phyloP scores from a whole-genome alignment of 495 filamentous ascomycete genomes.

The Neurospora sp. region DNA sequence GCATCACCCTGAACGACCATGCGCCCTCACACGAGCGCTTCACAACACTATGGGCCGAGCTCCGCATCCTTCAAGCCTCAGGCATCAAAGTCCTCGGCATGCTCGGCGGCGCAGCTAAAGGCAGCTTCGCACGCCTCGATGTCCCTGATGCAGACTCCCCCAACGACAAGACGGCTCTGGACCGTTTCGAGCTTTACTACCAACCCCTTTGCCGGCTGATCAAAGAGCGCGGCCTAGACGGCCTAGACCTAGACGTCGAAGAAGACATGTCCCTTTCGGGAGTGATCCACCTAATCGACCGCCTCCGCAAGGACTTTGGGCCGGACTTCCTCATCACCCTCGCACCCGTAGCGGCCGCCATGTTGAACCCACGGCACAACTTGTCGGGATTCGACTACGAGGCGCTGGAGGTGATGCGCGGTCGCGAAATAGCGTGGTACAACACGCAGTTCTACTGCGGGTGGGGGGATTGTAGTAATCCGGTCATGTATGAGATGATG shows the following conservation, averaged over 20 bases:
- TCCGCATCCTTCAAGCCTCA: constrained; percentile 49
- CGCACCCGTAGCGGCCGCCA: constrained; percentile 66
- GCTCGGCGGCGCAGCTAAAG: constrained; percentile 72
- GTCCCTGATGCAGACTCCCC: constrained; percentile 20
- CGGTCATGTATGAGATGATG: constrained; percentile 53
- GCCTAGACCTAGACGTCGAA: constrained; percentile 79
- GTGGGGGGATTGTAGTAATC: constrained; percentile 52
- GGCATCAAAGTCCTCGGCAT: constrained; percentile 71
- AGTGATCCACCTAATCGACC: constrained; percentile 62
- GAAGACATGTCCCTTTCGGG: constrained; percentile 65
- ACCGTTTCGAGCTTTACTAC: constrained; percentile 60
- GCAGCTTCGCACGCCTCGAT: constrained; percentile 57
- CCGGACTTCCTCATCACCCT: constrained; percentile 62
- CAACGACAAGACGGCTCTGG: not conserved
- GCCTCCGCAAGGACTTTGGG: constrained; percentile 64
- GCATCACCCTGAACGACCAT: constrained; percentile 69
- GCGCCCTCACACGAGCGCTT: constrained; percentile 47
- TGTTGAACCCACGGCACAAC: constrained; percentile 45
- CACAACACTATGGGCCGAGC: constrained; percentile 57
- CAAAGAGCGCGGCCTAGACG: constrained; percentile 51
- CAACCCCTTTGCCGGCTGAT: constrained; percentile 50
- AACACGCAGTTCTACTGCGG: constrained; percentile 83
- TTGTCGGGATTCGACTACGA: constrained; percentile 70
- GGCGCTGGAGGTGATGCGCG: constrained; percentile 55
- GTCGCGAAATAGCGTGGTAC: constrained; percentile 64